Evolutionary conservation across 2,329 filamentous ascomycete genomes (phyloP), one percentile per base, ranked within the genome.

Genomic region (Microcyclosporella mali): DNA sequence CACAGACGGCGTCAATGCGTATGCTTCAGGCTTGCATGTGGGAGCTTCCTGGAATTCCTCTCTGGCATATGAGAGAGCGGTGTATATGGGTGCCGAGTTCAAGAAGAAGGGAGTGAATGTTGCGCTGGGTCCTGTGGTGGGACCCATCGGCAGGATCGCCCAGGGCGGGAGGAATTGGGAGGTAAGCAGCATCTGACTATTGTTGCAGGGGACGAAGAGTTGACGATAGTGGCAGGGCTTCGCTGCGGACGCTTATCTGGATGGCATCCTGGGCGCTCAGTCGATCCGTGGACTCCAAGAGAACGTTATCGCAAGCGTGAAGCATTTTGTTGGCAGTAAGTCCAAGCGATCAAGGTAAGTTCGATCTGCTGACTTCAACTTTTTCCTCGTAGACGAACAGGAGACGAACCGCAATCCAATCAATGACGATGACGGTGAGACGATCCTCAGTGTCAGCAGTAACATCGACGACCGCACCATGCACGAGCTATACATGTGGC

Each of bases 151-250:
- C 1, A 74, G 82, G 8, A 84, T 86, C 55, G 83, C 84, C 0
- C 73, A 78, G 37, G 83, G 81, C 12, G 61, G 61, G 2, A 75
- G 84, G n/a, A 84, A 77, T 55, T 88, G 83, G 83, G 84, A 88
- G 21, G 21, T 25, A 9, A 25, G 21, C n/a, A n/a, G n/a, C n/a
- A n/a, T n/a, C n/a, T n/a, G n/a, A n/a, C n/a, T n/a, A n/a, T n/a
- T n/a, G n/a, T n/a, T n/a, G n/a, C n/a, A 25, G 21, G 21, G 21
- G 9, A 25, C 21, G 21, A 9, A 25, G 21, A 4, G 21, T 25
- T 25, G 6, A 25, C 21, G 6, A 25, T 25, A 4, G 9, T 9
- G 9, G 9, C 21, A 25, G 58, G 78, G 78, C 0, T 88, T 88
- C 55, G 83, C 82, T 1, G 66, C 75, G 1, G 84, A 88, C 57